Base-by-base conservation (phyloP, 108 stramenopile species). In the Cyclotella kingstonii region DNA sequence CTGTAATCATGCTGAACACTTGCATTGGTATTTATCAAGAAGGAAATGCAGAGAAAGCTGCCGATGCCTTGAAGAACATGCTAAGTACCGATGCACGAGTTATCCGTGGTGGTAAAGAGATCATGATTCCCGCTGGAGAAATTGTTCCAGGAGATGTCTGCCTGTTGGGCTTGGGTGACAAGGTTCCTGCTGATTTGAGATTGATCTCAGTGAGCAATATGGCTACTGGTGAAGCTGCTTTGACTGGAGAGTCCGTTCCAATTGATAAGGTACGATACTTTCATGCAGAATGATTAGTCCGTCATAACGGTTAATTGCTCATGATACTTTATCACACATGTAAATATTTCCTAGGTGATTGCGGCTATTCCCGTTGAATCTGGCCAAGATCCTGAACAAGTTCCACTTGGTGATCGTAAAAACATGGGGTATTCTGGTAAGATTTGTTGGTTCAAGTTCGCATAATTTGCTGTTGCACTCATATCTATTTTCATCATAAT, bases 161-260 rank as follows among this genome's bases (percentile, higher is more conserved):
- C 57, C 38, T 77, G n/a, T 56, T 97, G 15, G 61, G 65, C 10
- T 45, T 71, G 12, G 96, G 96, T 15, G 91, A 94, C 63, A 77
- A 77, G 38, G 68, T 92, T 30, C 94, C 96, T n/a, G 86, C 90
- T 8, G 98, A 98, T 75, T 36, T 95, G 12, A 87, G 96, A 57
- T 76, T 98, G 71, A 42, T 96, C 26, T 64, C 76, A 21, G 77
- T 84, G 27, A 64, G 68, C 49, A 81, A 90, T 65, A 45, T 97
- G 53, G 73, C 89, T 19, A 79, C 79, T 30, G 82, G 77, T 31
- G 97, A 97, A 64, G 90, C 90, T 25, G 88, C 89, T 26, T 68
- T 97, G 44, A 97, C 97, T 12, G 97, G 97, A 56, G 95, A 97
- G 62, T 84, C 93, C 12, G 81, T 88, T 41, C 89, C 96, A 19